Percentiles rank a stretch among this genome's conserved stretches.
Conservation (phyloP, 768 basidiomycete genomes). For the Suillus lakei region DNA sequence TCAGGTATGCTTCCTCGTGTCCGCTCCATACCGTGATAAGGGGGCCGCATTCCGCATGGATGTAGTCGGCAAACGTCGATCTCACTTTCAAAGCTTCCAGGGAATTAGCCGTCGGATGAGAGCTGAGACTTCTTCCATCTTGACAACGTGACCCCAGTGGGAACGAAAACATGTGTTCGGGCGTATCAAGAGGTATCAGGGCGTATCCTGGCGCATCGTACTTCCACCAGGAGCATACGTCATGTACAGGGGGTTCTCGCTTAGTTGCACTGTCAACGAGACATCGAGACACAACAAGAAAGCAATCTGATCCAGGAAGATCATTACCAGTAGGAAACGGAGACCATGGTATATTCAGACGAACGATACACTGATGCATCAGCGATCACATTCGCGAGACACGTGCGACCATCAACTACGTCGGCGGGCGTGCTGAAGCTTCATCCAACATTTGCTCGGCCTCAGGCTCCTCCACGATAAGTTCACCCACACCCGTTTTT, state of each 20-base stretch:
- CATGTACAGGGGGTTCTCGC: not conserved
- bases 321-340: not conserved
- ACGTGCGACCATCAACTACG: not conserved
- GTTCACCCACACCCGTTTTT: slow-evolving; percentile 56
- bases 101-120: not conserved
- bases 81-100: not conserved
- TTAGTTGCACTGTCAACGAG: not conserved
- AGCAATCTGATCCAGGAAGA: not conserved
- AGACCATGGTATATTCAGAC: slow-evolving; percentile 16
- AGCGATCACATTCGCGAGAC: not conserved
- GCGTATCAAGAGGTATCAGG: not conserved
- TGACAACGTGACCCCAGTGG: not conserved
- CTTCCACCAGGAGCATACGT: not conserved
- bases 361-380: slow-evolving; percentile 15
- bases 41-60: not conserved
- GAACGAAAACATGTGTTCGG: not conserved
- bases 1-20: not conserved
- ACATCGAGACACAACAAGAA: not conserved
- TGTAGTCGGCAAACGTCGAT: not conserved
- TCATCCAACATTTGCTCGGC: slow-evolving; percentile 62
- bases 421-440: slow-evolving; percentile 5
- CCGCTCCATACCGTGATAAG: not conserved
- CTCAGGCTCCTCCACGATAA: slow-evolving; percentile 71
- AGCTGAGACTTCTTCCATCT: not conserved
- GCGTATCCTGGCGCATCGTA: too few relatives aligned